Conservation (phyloP, 352 stramenopile genomes). For the Lagenidium sp. region DNA sequence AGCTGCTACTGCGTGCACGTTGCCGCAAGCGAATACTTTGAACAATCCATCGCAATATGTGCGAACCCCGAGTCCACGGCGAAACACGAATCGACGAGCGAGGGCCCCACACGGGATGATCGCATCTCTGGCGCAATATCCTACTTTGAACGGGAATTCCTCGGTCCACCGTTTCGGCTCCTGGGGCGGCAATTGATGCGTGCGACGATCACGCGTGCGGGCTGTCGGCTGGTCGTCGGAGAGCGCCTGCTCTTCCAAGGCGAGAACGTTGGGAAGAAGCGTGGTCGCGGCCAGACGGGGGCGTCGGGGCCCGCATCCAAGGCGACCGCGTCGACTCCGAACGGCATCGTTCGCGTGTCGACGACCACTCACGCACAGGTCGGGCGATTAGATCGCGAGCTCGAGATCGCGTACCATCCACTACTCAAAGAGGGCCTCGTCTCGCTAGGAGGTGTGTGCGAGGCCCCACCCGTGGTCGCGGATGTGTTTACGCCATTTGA, state of each 20-base stretch:
- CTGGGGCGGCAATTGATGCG: constrained; percentile 36
- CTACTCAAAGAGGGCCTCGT: constrained; percentile 56
- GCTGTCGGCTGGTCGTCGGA: constrained; percentile 23
- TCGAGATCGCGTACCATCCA: constrained; percentile 50
- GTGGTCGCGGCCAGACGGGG: constrained; percentile 11
- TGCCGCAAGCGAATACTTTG: constrained; percentile 70
- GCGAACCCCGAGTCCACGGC: too few relatives aligned
- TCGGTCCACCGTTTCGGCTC: constrained; percentile 23
- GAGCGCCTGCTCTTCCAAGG: constrained; percentile 48
- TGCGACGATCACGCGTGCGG: constrained; percentile 37
- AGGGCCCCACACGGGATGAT: constrained; percentile 12
- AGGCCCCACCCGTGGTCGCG: constrained; percentile 24
- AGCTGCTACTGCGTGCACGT: constrained; percentile 70
- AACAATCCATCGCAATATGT: too few relatives aligned
- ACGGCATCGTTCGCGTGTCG: constrained; percentile 47
- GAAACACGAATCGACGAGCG: background rate
- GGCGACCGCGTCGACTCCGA: background rate
- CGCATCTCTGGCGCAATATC: constrained; percentile 7
- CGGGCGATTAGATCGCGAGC: constrained; percentile 44
- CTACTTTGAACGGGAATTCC: constrained; percentile 24
- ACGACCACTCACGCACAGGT: constrained; percentile 39
- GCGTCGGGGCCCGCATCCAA: background rate
- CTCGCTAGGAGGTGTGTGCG: constrained; percentile 33
- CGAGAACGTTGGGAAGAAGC: constrained; percentile 67
- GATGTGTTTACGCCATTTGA: constrained; percentile 64